Conservation (phyloP, 305 asterid species). For the Nicotiana rustica region DNA sequence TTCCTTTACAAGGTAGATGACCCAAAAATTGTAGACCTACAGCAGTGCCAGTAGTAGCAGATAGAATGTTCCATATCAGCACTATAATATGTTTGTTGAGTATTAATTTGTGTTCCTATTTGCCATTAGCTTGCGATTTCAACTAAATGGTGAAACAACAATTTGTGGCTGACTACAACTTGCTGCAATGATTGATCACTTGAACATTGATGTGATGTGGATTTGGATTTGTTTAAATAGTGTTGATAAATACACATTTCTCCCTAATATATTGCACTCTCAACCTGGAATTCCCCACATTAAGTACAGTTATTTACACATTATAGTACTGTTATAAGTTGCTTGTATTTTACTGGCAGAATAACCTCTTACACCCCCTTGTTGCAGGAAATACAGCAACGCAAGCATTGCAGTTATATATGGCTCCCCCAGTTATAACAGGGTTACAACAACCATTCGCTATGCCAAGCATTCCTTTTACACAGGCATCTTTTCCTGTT, state of each 20-base stretch:
- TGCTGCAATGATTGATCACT: conserved; percentile 1
- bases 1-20: not conserved
- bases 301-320: not conserved
- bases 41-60: not conserved
- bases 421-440: conserved; percentile 60
- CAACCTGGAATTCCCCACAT: not conserved
- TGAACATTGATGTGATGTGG: not conserved
- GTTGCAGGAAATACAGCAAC: conserved; percentile 62
- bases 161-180: not conserved
- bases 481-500: conserved; percentile 62
- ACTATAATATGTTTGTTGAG: conserved; percentile 23
- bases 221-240: not conserved
- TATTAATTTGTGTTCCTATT: not conserved
- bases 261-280: not conserved
- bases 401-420: conserved; percentile 66
- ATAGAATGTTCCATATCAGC: not conserved
- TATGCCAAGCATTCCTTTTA: conserved; percentile 60
- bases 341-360: conserved; percentile 19
- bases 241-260: not conserved
- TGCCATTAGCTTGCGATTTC: conserved; percentile 21
- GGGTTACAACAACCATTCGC: conserved; percentile 60
- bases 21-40: not conserved
- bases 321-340: not conserved
- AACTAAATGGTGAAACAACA: not conserved
- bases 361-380: conserved; percentile 15